These are phyloP conservation scores for Patellifolia procumbens DNA, from an alignment of 179 eudicot species.

Conservation along the genomic window DNA sequence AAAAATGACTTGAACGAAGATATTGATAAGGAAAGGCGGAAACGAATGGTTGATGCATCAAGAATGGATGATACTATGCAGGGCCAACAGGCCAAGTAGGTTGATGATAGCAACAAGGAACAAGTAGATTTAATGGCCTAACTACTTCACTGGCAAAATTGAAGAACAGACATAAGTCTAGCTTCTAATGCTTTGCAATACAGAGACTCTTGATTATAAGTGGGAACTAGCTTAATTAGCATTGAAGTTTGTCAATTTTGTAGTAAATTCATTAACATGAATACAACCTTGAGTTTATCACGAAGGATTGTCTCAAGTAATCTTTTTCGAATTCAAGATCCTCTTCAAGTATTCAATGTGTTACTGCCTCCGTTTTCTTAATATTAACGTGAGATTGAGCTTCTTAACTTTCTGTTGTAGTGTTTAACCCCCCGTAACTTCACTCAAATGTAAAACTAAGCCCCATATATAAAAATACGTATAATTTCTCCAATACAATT, in stretches of 20 bases:
- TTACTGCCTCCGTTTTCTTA: too few relatives aligned
- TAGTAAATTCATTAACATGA: neutral
- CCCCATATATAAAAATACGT: too few relatives aligned
- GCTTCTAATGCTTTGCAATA: neutral
- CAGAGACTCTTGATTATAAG: neutral
- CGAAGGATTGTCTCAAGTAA: too few relatives aligned
- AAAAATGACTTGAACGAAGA: constrained; percentile 6
- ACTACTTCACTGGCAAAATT: constrained; percentile 2
- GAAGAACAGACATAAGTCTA: neutral
- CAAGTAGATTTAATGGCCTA: constrained; percentile 36
- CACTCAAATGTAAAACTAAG: too few relatives aligned
- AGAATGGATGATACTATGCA: constrained; percentile 4
- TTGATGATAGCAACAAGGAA: constrained; percentile 35
- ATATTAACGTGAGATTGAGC: too few relatives aligned
- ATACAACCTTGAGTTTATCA: too few relatives aligned
- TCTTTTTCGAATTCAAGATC: too few relatives aligned
- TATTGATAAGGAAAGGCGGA: constrained; percentile 3
- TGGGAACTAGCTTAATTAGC: neutral
- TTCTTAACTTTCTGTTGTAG: too few relatives aligned
- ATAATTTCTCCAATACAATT: too few relatives aligned
- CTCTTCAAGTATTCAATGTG: too few relatives aligned
- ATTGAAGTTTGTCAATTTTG: neutral
- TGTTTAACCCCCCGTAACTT: too few relatives aligned
- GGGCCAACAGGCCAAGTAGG: too few relatives aligned
- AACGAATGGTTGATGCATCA: constrained; percentile 1